Evolutionary conservation across 208 protist species (phyloP).

Genomic region (Jaenimonas drosophilae): DNA sequence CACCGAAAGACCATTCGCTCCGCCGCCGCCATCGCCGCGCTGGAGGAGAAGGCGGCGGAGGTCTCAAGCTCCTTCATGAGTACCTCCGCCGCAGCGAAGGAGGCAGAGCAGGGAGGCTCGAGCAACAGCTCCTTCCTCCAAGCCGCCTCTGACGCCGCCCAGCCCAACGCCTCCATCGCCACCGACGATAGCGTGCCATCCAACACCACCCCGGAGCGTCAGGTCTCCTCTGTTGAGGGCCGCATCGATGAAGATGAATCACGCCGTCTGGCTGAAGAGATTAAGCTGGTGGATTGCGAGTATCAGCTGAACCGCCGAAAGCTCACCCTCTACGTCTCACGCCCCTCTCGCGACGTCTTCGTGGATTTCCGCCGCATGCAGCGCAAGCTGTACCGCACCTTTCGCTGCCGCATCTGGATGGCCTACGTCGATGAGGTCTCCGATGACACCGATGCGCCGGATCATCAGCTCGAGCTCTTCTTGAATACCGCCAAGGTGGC

Average conservation of each 20-base stretch:
- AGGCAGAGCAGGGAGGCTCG: too few relatives aligned
- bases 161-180: not conserved
- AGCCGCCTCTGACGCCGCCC: not conserved
- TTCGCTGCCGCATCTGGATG: constrained; percentile 69
- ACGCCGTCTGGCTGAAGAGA: too few relatives aligned
- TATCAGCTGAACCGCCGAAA: constrained; percentile 61
- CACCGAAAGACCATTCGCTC: constrained; percentile 14
- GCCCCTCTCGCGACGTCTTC: constrained; percentile 30
- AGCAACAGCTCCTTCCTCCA: too few relatives aligned
- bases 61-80: too few relatives aligned
- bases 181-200: constrained; percentile 6
- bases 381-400: constrained; percentile 47
- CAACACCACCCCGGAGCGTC: too few relatives aligned
- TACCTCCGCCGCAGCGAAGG: too few relatives aligned
- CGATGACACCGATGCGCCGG: constrained; percentile 22
- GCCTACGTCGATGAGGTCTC: constrained; percentile 61
- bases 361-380: constrained; percentile 71
- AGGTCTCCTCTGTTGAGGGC: too few relatives aligned
- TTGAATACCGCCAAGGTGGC: not conserved
- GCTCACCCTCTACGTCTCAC: constrained; percentile 55
- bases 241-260: too few relatives aligned
- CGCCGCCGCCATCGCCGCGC: constrained; percentile 1
- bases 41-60: too few relatives aligned
- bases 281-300: constrained; percentile 39
- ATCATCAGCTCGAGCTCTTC: constrained; percentile 3